Conservation (phyloP, 2,329 filamentous ascomycete genomes). For the Phaeosphaeria sp. region DNA sequence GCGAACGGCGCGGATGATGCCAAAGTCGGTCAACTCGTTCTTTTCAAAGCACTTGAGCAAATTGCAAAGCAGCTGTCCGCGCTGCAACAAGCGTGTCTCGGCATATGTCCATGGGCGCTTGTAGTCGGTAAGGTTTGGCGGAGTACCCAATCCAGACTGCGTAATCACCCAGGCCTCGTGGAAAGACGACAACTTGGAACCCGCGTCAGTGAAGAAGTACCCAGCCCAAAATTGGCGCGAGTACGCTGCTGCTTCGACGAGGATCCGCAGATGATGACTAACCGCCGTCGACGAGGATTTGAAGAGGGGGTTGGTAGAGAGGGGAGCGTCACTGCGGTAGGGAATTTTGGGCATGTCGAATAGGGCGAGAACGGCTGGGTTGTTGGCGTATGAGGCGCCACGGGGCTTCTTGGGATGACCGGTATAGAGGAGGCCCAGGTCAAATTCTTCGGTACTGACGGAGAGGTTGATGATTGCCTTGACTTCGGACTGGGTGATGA, state of each 20-base stretch:
- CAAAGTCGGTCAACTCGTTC: conserved; percentile 14
- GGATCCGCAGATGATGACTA: conserved; percentile 7
- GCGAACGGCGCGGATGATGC: conserved; percentile 17
- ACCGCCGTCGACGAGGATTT: conserved; percentile 1
- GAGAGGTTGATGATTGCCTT: conserved; percentile 2
- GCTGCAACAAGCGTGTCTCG: conserved; percentile 18
- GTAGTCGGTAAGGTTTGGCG: conserved; percentile 8
- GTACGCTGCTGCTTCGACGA: conserved; percentile 25
- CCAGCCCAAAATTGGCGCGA: conserved; percentile 16
- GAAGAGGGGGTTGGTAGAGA: background rate
- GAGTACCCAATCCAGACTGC: background rate
- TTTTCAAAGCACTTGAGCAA: conserved; percentile 7
- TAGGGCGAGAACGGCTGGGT: conserved; percentile 1
- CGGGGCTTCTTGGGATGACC: background rate
- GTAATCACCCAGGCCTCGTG: conserved; percentile 8
- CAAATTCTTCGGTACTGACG: conserved; percentile 10
- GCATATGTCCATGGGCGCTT: conserved; percentile 16
- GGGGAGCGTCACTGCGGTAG: background rate
- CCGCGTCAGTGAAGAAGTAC: conserved; percentile 15
- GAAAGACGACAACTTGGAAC: conserved; percentile 10
- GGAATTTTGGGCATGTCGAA: conserved; percentile 8
- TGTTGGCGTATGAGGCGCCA: background rate
- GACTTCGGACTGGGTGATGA: background rate
- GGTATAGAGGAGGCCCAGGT: conserved; percentile 4
- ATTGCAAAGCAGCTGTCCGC: conserved; percentile 10